Base-by-base conservation (phyloP, 257 asterid genomes). In the Solanum habrochaites region DNA sequence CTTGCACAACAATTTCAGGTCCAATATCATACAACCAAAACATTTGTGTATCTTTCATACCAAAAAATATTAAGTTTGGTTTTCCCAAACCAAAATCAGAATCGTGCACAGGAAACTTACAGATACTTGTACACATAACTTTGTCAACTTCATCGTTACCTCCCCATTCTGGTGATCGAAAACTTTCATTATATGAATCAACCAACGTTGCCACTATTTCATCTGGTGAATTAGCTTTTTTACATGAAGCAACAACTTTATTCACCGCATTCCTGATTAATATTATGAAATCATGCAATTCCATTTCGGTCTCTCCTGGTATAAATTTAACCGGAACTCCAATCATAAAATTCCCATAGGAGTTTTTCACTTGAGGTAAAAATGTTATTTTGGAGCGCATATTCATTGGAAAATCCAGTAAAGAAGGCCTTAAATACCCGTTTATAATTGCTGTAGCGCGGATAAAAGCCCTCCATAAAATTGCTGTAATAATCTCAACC, bases 61-160 rank as follows among this genome's bases (percentile, higher is more conserved):
- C 43, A 7, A 15, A 70, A 29, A 70, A 70, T 0, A 32, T 15
- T 27, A 70, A 74, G 2, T 29, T 37, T 25, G 86, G 37, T 11
- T 87, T 87, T 3, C 83, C 89, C 83, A 81, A 87, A 47, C 87
- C 89, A 83, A 81, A 81, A 83, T 81, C 74, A 11, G 5, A 25
- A 27, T 67, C 73, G 3, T 20, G 60, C 16, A 67, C 0, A 13
- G 86, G 83, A 11, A 87, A 87, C 8, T 86, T 81, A 60, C 86
- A 47, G 1, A 49, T 8, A 69, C 89, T 81, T 25, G 62, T 7
- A 29, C 49, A 64, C 1, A 32, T 5, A 1, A 66, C n/a, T 13
- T 29, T 14, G 11, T 58, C 73, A 11, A 52, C 83, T 64, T 78
- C 52, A 16, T 64, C 12, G 3, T 86, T 69, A 3, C 52, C 66